Base-by-base conservation (phyloP, 768 basidiomycete genomes). In the Porpolomopsis calyptriformis region DNA sequence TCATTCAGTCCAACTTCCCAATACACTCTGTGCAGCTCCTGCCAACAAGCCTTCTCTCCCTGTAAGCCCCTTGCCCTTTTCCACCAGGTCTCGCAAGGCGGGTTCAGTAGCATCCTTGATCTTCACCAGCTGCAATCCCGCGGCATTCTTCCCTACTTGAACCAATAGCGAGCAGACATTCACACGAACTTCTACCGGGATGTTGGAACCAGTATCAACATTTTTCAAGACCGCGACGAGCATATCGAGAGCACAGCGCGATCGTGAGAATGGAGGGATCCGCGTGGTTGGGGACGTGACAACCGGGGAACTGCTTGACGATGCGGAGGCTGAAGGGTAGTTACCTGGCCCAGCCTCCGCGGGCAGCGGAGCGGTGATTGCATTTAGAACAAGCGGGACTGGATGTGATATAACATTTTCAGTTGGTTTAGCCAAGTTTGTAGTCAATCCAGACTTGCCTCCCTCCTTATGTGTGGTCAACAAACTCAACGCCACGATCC, bases 401-500 rank as follows among this genome's bases (percentile, higher is more conserved):
- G 55, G 37, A 29, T 4, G 12, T n/a, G 42, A 18, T 8, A 19
- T 8, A 12, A 41, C 3, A 20, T 2, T 25, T 14, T n/a, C 12
- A 20, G 26, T 11, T 18, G 18, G n/a, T 2, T 20, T 6, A 14
- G 10, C 7, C 12, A n/a, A 27, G 5, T 18, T n/a, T 4, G 3
- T 41, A 16, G 9, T 25, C 7, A n/a, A 20, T 9, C n/a, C 50
- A 43, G 19, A 62, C 78, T 51, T 61, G 85, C 89, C 79, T 49
- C 83, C 86, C 39, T 68, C 62, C 22, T 68, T 68, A 33, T 78
- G 73, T 9, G 80, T 79, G 45, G 79, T 79, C 48, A 97, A 62
- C 41, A 97, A 60, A 34, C 82, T 86, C 49, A 94, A 63, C 3
- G 87, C 86, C 35, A 96, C 77, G 18, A 93, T 70, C 2, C 83